Conservation (phyloP, 1,139 yeast species). For the Wickerhamomyces sp. region DNA sequence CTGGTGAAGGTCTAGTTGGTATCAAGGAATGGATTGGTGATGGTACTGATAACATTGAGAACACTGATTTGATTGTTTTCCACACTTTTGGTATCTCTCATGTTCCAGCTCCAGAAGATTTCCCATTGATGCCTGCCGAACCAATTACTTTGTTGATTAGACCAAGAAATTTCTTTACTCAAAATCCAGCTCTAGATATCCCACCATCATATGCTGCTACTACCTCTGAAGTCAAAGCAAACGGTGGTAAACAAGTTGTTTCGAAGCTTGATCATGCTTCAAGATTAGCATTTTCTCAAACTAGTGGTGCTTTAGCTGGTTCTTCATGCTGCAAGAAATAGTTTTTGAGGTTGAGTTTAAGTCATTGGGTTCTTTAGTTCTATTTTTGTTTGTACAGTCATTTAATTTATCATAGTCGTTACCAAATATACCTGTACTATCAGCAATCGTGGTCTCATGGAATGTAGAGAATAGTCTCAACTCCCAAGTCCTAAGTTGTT, state of each 20-base stretch:
- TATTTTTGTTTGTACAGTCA: background rate
- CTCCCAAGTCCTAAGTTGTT: too few relatives aligned
- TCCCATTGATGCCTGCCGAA: conserved; percentile 87
- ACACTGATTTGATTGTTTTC: conserved; percentile 68
- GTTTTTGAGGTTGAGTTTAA: background rate
- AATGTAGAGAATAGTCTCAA: too few relatives aligned
- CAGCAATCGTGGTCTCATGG: too few relatives aligned
- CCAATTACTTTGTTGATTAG: conserved; percentile 68
- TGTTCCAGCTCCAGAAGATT: conserved; percentile 86
- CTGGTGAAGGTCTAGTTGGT: conserved; percentile 69
- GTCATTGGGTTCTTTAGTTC: background rate
- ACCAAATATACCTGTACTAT: too few relatives aligned
- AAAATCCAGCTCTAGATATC: conserved; percentile 72
- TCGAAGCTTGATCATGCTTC: conserved; percentile 47
- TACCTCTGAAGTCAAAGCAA: conserved; percentile 38
- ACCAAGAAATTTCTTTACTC: conserved; percentile 73
- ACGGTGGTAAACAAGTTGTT: conserved; percentile 15
- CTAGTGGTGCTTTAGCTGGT: conserved; percentile 18
- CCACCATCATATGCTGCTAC: conserved; percentile 66
- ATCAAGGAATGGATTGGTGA: conserved; percentile 72
- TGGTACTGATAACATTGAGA: conserved; percentile 55
- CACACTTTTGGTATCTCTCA: conserved; percentile 83
- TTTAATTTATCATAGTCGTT: too few relatives aligned
- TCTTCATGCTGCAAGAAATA: conserved; percentile 24
- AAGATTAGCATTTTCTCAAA: conserved; percentile 36